Base-by-base conservation (phyloP, 2,329 filamentous ascomycete genomes). In the Seiridium unicorne region DNA sequence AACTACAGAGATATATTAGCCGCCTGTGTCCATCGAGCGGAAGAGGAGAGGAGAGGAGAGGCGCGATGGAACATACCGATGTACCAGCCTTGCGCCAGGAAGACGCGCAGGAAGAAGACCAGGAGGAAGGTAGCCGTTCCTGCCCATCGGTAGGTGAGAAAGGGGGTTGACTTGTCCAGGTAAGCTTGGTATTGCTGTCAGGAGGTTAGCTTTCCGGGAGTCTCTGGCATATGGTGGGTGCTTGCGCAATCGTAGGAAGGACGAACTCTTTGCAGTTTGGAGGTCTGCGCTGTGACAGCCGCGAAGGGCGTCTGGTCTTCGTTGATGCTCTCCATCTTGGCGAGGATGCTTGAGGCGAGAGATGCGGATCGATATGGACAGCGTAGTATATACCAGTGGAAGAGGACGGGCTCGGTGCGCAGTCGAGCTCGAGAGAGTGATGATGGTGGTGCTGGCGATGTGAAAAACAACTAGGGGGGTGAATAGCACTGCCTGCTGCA, bases 31-130 rank as follows among this genome's bases (percentile, higher is more conserved):
- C 31, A n/a, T 18, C 53, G 40, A 26, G 3, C 36, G n/a, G 32
- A 32, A 11, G n/a, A 31, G 36, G 18, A 18, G 46, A 36, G 13
- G n/a, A 35, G n/a, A n/a, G 44, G 5, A 44, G 46, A 13, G 31
- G 13, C n/a, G 42, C 18, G 18, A 26, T 35, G 10, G 35, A 48
- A 68, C 82, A 61, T 73, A 97, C 93, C 93, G 67, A 99, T 98
- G 76, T 99, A 99, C 95, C 95, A 99, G 78, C 95, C 95, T 80
- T 98, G 93, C 61, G 93, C 92, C 55, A 97, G 65, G 66, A 99
- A 82, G 76, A 99, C 96, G 73, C 95, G 89, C 66, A 95, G 74
- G 74, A 92, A 94, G 82, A 99, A 99, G 68, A 93, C 64, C 63
- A 92, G 60, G 61, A 98, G 86, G 59, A 90, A 82, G 46, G 85